A percentile compares a stretch with the other conserved stretches of the same genome.
These are phyloP conservation scores for Pharus latifolius DNA, from an alignment of 176 grass and related monocot species.

Conservation along the genomic window DNA sequence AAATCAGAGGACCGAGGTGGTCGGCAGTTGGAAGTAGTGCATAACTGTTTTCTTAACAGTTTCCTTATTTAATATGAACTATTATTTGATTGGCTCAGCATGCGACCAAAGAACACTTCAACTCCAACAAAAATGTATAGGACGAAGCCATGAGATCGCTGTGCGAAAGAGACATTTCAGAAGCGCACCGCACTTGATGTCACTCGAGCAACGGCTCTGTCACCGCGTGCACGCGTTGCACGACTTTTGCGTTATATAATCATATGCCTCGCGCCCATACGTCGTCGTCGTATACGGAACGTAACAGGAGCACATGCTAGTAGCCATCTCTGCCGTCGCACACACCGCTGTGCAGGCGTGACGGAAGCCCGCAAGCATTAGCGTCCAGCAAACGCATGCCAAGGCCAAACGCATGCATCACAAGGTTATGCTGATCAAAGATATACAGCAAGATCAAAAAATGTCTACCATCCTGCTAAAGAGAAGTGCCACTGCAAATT, in stretches of 20 bases:
- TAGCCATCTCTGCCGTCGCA: not conserved
- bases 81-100: not conserved
- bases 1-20: too few species aligned
- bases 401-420: not conserved
- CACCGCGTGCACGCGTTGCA: not conserved
- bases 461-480: not conserved
- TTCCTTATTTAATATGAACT: not conserved
- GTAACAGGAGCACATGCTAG: not conserved
- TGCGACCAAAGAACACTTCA: not conserved
- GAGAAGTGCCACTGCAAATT: not conserved
- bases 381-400: not conserved
- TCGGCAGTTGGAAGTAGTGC: too few species aligned
- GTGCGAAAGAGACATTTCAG: too few species aligned
- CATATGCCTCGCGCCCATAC: not conserved
- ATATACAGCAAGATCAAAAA: constrained; percentile 10
- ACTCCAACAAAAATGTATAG: too few species aligned
- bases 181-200: constrained; percentile 1
- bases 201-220: not conserved
- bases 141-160: too few species aligned
- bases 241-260: not conserved
- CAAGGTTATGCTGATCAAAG: not conserved
- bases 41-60: too few species aligned
- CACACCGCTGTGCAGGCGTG: too few species aligned
- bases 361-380: too few species aligned
- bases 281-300: not conserved